These are phyloP conservation scores for Triglochin maritima DNA, from an alignment of 106 monocot species.

Conservation along the genomic window DNA sequence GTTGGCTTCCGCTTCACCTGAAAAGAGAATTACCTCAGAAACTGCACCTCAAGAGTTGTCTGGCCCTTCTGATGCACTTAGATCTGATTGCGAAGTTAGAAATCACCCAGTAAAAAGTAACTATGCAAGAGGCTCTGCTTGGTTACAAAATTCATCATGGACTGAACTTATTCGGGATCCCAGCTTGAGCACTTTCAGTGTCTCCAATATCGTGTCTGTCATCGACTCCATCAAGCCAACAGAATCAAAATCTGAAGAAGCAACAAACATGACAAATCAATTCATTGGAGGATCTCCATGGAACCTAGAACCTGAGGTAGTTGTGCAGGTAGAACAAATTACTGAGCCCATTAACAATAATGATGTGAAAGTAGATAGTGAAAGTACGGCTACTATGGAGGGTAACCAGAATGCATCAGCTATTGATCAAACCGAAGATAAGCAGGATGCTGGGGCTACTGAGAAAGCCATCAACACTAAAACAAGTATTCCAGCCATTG, in stretches of 20 bases:
- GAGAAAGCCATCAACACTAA: not conserved
- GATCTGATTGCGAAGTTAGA: constrained; percentile 6
- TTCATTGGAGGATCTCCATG: constrained; percentile 5
- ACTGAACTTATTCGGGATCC: constrained; percentile 59
- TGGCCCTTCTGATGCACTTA: not conserved
- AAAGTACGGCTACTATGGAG: not conserved
- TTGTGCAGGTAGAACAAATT: not conserved
- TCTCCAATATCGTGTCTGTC: constrained; percentile 36
- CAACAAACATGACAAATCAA: constrained; percentile 6
- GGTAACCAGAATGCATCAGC: not conserved
- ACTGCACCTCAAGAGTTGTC: constrained; percentile 2
- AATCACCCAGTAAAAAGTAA: not conserved
- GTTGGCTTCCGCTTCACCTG: not conserved
- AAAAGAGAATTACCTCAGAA: not conserved
- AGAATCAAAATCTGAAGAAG: not conserved
- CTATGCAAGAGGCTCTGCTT: constrained; percentile 23
- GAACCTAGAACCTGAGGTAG: not conserved
- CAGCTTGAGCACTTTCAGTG: constrained; percentile 31
- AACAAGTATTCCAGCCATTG: constrained; percentile 7
- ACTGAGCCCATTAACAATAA: not conserved
- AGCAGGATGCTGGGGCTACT: not conserved
- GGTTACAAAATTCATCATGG: constrained; percentile 90
- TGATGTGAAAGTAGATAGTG: not conserved
- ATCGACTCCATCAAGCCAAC: not conserved
- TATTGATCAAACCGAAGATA: not conserved